A percentile compares a stretch with the other conserved stretches of the same genome.
phyloP scores from a whole-genome alignment of 2,329 filamentous ascomycete genomes.

The Falciphora oryzae region DNA sequence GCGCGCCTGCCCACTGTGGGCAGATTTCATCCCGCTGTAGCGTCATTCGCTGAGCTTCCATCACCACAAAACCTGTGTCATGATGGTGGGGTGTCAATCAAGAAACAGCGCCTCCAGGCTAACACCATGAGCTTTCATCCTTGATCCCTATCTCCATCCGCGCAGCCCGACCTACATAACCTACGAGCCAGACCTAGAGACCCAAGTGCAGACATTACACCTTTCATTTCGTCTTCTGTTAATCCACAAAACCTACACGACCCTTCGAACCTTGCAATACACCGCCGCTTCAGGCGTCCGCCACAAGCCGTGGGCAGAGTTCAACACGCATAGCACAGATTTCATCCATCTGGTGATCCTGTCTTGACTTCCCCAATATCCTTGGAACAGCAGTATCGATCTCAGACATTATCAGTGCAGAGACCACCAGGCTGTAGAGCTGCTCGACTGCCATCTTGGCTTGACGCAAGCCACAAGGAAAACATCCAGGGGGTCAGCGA shows the following conservation, averaged over 20 bases:
- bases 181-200: neutral
- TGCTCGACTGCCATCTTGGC: neutral
- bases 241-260: neutral
- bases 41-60: neutral
- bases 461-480: neutral
- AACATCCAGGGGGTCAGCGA: neutral
- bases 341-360: neutral
- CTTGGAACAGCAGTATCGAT: too few species aligned
- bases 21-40: neutral
- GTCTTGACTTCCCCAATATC: neutral
- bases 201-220: neutral
- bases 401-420: neutral
- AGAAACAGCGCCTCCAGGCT: neutral
- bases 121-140: neutral
- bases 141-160: neutral
- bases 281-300: neutral
- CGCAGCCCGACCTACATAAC: neutral
- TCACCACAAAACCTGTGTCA: neutral
- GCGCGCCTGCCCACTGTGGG: neutral
- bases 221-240: too few species aligned
- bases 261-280: neutral
- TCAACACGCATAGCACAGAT: neutral
- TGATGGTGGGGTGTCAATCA: constrained; percentile 1
- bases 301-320: neutral
- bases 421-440: neutral